Base-by-base conservation (phyloP, 441 rosid species). In the Kokia cookei region DNA sequence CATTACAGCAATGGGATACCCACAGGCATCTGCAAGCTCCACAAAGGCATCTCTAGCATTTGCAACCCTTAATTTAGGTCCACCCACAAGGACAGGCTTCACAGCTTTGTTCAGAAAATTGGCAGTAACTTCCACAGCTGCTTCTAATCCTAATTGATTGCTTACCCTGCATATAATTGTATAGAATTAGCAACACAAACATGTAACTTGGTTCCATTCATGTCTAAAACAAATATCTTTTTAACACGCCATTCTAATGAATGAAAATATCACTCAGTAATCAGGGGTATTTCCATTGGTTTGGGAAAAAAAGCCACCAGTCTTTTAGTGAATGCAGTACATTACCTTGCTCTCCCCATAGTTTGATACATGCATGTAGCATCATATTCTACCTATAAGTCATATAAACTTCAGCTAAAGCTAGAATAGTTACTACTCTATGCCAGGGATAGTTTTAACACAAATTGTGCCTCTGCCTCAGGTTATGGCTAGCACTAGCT, bases 61-160 rank as follows among this genome's bases (percentile, higher is more conserved):
- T 4, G 85, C 74, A 12, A 80, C 92, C 73, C 92, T 84, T 57
- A 91, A 74, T 73, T 89, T 91, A 4, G 96, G 93, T 24, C 96
- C 93, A 6, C 82, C 91, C 1, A 89, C 87, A 73, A 90, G 58
- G 51, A 90, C 91, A 47, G 93, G 93, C 81, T 91, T 91, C 82
- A 91, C 96, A 47, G 92, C 93, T 75, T 85, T 89, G 69, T 86
- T 89, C 69, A 91, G 73, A 69, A 91, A 87, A 45, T 76, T 74
- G 17, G 88, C 91, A 59, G 90, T 72, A 9, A 89, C 92, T 79
- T 87, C 93, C 65, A 87, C 92, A 24, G 96, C 93, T 62, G 96
- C 92, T 70, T 89, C 88, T 45, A 91, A 75, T 15, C 89, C 96
- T 71, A 85, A 55, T 17, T 79, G 80, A 76, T 89, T 91, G 83